Percentiles rank a stretch among this genome's conserved stretches.
Conservation (phyloP, 2,329 filamentous ascomycete genomes). For the Camillea tinctor region DNA sequence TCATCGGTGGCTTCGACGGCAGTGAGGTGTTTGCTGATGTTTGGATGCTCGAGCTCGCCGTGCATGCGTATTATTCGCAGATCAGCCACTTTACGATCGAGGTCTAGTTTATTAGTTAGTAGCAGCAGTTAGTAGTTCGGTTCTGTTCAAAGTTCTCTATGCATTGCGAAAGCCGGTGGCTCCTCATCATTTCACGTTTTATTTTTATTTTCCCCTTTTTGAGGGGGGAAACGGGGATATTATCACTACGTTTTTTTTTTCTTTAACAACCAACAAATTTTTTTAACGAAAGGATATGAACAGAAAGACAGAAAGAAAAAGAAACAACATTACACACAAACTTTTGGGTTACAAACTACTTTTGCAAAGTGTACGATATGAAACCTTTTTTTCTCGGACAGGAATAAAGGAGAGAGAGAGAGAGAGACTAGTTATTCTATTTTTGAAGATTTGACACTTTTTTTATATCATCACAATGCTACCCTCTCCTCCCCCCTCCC, state of each 20-base stretch:
- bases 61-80: constrained; percentile 71
- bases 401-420: neutral
- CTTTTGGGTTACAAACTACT: neutral
- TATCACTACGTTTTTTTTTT: too few species aligned
- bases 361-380: neutral
- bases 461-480: neutral
- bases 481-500: neutral
- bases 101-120: constrained; percentile 42
- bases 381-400: neutral
- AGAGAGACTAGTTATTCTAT: neutral
- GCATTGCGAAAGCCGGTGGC: too few species aligned
- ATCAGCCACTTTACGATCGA: constrained; percentile 72
- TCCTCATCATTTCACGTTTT: too few species aligned
- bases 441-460: neutral
- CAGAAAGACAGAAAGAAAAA: too few species aligned
- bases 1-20: constrained; percentile 68
- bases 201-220: too few species aligned
- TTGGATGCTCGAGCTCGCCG: constrained; percentile 64
- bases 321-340: too few species aligned
- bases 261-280: neutral
- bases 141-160: neutral
- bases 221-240: too few species aligned
- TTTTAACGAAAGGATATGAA: neutral
- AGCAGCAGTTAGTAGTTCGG: neutral
- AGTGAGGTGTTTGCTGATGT: constrained; percentile 67